Base-by-base conservation (phyloP, 1,139 yeast species). In the Hanseniaspora uvarum region DNA sequence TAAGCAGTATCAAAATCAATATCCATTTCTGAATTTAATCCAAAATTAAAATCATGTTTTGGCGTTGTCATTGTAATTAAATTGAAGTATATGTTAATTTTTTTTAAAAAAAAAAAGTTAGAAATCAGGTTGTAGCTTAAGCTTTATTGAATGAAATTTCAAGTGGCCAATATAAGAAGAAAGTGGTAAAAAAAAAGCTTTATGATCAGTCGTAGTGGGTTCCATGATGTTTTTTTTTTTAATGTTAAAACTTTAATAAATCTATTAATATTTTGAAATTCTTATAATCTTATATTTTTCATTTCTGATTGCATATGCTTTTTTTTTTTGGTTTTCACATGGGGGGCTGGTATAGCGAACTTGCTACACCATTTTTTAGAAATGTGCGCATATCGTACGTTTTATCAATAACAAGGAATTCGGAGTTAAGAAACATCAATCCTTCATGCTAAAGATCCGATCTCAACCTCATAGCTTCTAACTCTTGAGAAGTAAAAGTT, bases 401-500 rank as follows among this genome's bases (percentile, higher is more conserved):
- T n/a, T n/a, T n/a, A n/a, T n/a, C n/a, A n/a, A n/a, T n/a, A n/a
- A n/a, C n/a, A n/a, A n/a, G n/a, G n/a, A n/a, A n/a, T 26, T 23
- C 11, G 18, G 30, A 24, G 4, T n/a, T 24, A 40, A 24, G 14
- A 10, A 40, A 39, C 10, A 12, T 39, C 14, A 19, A 38, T 18
- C 5, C 12, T n/a, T 24, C 16, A 39, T 6, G 6, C 23, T 8
- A 36, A 37, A 19, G 37, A 31, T 2, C 26, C 45, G 4, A 47
- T 16, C 16, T 47, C 38, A 14, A 47, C 52, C 12, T 39, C 18
- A 26, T 75, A 79, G 26, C 81, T 75, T 56, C 70, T 73, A 0
- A 81, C 87, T 54, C 83, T 70, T 61, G 81, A 79, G 61, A 86
- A 87, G 61, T 76, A 78, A 65, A 84, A 87, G 12, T 88, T 80